Evolutionary conservation across 805 yeast species (phyloP).

Genomic region (Ogataea pignaliae): DNA sequence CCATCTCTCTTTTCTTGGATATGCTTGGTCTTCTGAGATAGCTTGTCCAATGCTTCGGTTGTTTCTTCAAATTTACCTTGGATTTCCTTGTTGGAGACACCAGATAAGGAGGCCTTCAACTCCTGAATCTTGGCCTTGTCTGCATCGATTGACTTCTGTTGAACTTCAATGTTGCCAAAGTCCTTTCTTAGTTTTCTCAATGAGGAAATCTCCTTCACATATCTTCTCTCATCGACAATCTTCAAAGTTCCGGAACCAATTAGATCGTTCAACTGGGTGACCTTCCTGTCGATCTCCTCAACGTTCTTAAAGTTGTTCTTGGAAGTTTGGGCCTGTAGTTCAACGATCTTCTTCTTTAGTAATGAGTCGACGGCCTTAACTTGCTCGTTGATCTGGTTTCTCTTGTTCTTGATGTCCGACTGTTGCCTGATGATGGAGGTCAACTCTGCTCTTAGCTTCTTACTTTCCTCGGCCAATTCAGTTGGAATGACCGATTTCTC

Average conservation of each 20-base stretch:
- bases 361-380: constrained; percentile 65
- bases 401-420: constrained; percentile 29
- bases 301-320: constrained; percentile 64
- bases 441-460: constrained; percentile 41
- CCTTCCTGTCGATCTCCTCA: constrained; percentile 65
- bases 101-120: constrained; percentile 61
- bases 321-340: constrained; percentile 66
- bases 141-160: constrained; percentile 73
- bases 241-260: constrained; percentile 77
- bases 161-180: constrained; percentile 65
- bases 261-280: constrained; percentile 60
- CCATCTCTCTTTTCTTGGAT: constrained; percentile 62
- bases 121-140: constrained; percentile 74
- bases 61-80: constrained; percentile 64
- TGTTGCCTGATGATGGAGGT: constrained; percentile 40
- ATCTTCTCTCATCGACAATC: constrained; percentile 85
- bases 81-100: constrained; percentile 57
- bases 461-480: constrained; percentile 48
- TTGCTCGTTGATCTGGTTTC: constrained; percentile 46
- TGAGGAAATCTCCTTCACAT: constrained; percentile 77
- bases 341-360: constrained; percentile 70
- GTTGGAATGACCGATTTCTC: constrained; percentile 49
- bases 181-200: constrained; percentile 79
- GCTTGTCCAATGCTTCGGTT: constrained; percentile 65
- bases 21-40: constrained; percentile 55